These are phyloP conservation scores for Pogostemon cablin DNA, from an alignment of 257 asterid genomes.

Conservation along the genomic window DNA sequence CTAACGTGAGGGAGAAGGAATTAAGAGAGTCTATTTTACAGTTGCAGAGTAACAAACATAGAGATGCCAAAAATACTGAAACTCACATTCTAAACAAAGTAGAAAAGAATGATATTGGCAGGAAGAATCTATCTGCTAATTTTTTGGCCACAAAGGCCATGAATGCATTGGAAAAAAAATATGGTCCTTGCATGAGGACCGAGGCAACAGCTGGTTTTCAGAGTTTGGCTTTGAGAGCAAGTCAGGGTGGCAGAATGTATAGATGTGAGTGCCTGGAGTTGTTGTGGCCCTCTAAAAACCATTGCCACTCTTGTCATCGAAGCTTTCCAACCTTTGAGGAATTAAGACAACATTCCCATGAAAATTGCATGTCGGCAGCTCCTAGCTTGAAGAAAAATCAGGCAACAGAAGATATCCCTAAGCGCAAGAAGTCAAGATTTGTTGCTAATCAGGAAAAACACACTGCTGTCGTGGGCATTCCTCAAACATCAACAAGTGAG, in stretches of 20 bases:
- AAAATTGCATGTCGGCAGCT: constrained; percentile 49
- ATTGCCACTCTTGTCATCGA: constrained; percentile 75
- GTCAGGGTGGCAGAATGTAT: constrained; percentile 44
- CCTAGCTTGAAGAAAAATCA: constrained; percentile 47
- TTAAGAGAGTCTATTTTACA: constrained; percentile 70
- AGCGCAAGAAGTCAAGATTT: constrained; percentile 48
- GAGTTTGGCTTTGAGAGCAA: constrained; percentile 38
- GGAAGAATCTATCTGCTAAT: constrained; percentile 37
- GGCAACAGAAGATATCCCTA: constrained; percentile 45
- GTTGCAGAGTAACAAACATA: constrained; percentile 53
- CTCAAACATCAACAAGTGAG: constrained; percentile 43
- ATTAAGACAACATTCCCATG: constrained; percentile 54
- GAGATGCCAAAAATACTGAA: constrained; percentile 44
- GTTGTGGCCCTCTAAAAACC: constrained; percentile 67
- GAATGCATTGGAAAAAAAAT: constrained; percentile 52
- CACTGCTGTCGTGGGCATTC: constrained; percentile 32
- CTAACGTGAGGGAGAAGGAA: constrained; percentile 70
- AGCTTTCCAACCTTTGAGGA: constrained; percentile 61
- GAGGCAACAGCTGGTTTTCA: constrained; percentile 36
- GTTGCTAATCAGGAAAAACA: constrained; percentile 45
- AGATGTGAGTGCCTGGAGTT: constrained; percentile 90
- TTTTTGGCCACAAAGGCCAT: constrained; percentile 65
- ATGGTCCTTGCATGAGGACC: constrained; percentile 50
- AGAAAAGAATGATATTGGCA: constrained; percentile 29
- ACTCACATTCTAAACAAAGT: constrained; percentile 43